Conservation (phyloP, 495 filamentous ascomycete genomes). For the Hypoxylon fuscum region DNA sequence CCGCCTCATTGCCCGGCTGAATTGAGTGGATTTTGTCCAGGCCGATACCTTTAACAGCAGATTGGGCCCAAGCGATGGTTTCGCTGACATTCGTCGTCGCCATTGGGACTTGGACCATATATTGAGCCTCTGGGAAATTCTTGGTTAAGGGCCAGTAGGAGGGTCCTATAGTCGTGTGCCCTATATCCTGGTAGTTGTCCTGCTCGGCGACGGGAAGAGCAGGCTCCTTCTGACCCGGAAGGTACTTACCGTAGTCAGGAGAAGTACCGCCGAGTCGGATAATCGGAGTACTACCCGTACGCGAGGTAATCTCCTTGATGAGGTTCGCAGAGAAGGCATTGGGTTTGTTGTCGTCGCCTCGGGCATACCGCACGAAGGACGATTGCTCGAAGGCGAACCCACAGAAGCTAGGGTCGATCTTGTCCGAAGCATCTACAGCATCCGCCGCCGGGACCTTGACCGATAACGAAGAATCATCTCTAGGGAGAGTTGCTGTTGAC, state of each 20-base stretch:
- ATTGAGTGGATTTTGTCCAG: slow-evolving; percentile 42
- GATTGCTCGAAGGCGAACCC: slow-evolving; percentile 43
- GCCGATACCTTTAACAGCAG: slow-evolving; percentile 35
- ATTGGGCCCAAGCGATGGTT: slow-evolving; percentile 38
- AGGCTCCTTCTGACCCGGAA: slow-evolving; percentile 39
- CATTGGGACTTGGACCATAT: slow-evolving; percentile 44
- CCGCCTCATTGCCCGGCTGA: slow-evolving; percentile 42
- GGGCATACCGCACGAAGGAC: slow-evolving; percentile 42
- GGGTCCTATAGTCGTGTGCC: slow-evolving; percentile 41
- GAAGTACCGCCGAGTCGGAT: slow-evolving; percentile 43
- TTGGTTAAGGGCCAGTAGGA: slow-evolving; percentile 40
- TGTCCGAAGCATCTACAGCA: slow-evolving; percentile 17
- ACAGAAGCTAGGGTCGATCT: slow-evolving; percentile 38
- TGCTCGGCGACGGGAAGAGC: slow-evolving; percentile 41
- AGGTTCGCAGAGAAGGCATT: slow-evolving; percentile 43
- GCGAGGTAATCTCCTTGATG: slow-evolving; percentile 40
- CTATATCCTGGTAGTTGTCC: slow-evolving; percentile 43
- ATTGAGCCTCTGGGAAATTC: slow-evolving; percentile 39
- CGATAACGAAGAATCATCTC: slow-evolving; percentile 11
- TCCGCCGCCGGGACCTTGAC: slow-evolving; percentile 17
- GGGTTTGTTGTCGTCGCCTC: slow-evolving; percentile 30
- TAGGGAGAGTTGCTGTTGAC: slow-evolving; percentile 19
- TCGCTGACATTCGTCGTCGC: slow-evolving; percentile 45
- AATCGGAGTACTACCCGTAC: slow-evolving; percentile 40
- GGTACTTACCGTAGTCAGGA: slow-evolving; percentile 41